Evolutionary conservation across 1,284 basidiomycete genomes (phyloP), one percentile per base, ranked within the genome.

Genomic region (Cutaneotrichosporon sp.): DNA sequence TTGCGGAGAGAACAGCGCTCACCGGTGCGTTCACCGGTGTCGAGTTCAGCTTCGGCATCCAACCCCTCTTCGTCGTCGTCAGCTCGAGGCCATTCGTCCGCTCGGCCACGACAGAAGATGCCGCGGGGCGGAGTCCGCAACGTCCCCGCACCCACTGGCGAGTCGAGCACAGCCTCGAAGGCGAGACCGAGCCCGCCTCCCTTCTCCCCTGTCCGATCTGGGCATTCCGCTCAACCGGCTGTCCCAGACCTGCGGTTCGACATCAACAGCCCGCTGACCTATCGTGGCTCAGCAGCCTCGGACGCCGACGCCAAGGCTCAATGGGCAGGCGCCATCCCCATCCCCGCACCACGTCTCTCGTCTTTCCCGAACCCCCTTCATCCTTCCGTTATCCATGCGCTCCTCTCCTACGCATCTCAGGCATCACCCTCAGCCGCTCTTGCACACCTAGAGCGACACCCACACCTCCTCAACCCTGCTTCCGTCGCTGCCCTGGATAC

Each of bases 21-120:
- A n/a, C n/a, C n/a, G n/a, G n/a, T n/a, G n/a, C n/a, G n/a, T n/a
- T n/a, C 34, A n/a, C 8, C 16, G 17, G 34, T 8, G 20, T 39
- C 17, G 20, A 9, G 8, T 39, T 20, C 38, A 39, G 17, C 29
- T 11, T 9, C 17, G 38, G 16, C 38, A 39, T 22, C 38, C 14
- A 37, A 37, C 16, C 20, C n/a, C 8, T 39, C 29, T 31, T 31
- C 4, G 4, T 14, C 29, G 14, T 10, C 29, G 29, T 9, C n/a
- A n/a, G n/a, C n/a, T n/a, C n/a, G n/a, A n/a, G n/a, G n/a, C n/a
- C n/a, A n/a, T n/a, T n/a, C n/a, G n/a, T n/a, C n/a, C n/a, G n/a
- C n/a, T n/a, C 10, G 29, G 29, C 43, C 43, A 14, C 32, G 45
- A n/a, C 45, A 46, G 22, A 46, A 46, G 45, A 46, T 46, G 45